phyloP scores from a whole-genome alignment of 257 asterid genomes.

The Solanum medicagineum region DNA sequence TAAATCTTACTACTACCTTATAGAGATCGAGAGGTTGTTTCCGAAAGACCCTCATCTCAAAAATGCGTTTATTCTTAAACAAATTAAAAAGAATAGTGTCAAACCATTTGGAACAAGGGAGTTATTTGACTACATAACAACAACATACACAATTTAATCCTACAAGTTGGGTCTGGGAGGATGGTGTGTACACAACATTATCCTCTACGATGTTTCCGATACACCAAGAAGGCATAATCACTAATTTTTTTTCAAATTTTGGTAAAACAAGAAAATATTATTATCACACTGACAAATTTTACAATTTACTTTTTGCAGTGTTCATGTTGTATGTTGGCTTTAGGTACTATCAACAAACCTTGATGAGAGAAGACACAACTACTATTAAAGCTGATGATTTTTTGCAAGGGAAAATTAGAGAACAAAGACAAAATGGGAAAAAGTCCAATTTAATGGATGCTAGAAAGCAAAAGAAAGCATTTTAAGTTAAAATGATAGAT shows the following conservation, averaged over 20 bases:
- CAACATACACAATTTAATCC: not conserved
- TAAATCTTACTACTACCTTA: too few relatives aligned
- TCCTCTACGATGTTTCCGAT: not conserved
- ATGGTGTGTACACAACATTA: fast-evolving
- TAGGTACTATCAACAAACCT: conserved; percentile 52
- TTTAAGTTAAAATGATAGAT: conserved; percentile 3
- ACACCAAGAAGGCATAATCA: not conserved
- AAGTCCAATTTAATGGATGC: conserved; percentile 12
- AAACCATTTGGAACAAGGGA: not conserved
- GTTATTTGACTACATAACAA: not conserved
- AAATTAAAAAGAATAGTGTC: not conserved
- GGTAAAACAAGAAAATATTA: not conserved
- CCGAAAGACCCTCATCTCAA: too few relatives aligned
- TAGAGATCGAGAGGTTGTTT: too few relatives aligned
- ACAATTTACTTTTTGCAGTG: conserved; percentile 26
- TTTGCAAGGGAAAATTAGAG: conserved; percentile 4
- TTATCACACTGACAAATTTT: not conserved
- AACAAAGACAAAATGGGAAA: not conserved
- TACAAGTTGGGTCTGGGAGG: not conserved
- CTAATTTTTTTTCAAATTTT: not conserved
- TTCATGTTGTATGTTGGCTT: conserved; percentile 82
- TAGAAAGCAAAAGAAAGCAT: conserved; percentile 38
- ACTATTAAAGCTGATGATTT: not conserved
- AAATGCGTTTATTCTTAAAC: not conserved
- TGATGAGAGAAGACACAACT: conserved; percentile 15